A percentile compares a stretch with the other conserved stretches of the same genome.
These are phyloP conservation scores for Coelastrella sp. DNA, from an alignment of 139 green algal species.

Conservation along the genomic window DNA sequence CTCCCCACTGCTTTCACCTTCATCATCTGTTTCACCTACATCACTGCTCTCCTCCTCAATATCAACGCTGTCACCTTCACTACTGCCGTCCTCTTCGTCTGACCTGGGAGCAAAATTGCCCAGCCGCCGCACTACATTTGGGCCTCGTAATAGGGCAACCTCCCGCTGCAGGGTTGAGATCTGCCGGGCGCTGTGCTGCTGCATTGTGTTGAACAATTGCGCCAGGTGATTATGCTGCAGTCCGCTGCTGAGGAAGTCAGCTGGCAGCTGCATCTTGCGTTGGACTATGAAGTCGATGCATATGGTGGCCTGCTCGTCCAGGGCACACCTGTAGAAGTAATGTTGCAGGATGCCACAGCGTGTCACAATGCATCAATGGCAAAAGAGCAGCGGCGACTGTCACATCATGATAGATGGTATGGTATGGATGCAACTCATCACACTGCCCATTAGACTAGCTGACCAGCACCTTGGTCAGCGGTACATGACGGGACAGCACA, in stretches of 20 bases:
- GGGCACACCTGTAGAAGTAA: not conserved
- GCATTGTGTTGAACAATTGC: not conserved
- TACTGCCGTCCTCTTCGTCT: not conserved
- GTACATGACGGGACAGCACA: no score
- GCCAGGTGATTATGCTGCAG: conserved; percentile 6
- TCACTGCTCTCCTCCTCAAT: not conserved
- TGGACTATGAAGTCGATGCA: conserved; percentile 16
- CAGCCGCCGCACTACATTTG: no score
- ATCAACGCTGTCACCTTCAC: not conserved
- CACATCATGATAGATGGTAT: no score
- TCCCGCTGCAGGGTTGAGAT: not conserved
- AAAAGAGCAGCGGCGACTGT: no score
- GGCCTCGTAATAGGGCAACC: no score
- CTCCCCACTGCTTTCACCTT: not conserved
- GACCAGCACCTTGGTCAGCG: no score
- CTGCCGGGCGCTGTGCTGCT: not conserved
- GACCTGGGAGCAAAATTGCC: no score
- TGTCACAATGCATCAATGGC: no score
- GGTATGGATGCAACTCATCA: no score
- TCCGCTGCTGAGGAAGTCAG: not conserved
- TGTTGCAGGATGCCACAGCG: not conserved
- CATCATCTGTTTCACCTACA: not conserved
- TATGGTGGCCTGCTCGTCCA: not conserved
- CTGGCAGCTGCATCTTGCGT: not conserved
- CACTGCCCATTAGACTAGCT: no score